Conservation (phyloP, 2,329 filamentous ascomycete species). For the Beauveria varroae region DNA sequence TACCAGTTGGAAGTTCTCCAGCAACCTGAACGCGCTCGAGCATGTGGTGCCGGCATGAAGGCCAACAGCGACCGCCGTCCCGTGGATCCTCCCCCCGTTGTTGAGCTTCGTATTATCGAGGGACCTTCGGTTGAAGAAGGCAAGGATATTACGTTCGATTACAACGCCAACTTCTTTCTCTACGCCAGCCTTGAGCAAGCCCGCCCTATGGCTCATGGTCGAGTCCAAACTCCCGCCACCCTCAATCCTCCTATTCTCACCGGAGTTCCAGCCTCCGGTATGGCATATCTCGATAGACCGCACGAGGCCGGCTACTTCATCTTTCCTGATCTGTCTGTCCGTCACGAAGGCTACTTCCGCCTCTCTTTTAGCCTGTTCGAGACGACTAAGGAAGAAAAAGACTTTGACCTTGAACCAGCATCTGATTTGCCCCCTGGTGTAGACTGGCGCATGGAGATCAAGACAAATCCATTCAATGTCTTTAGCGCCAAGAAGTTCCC, state of each 20-base stretch:
- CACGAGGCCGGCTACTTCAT: constrained; percentile 82
- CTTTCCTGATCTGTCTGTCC: constrained; percentile 92
- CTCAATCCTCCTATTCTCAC: constrained; percentile 78
- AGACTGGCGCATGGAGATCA: constrained; percentile 82
- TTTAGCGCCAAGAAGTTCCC: constrained; percentile 99
- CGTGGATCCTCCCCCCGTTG: constrained; percentile 89
- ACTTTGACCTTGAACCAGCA: constrained; percentile 55
- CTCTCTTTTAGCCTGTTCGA: constrained; percentile 90
- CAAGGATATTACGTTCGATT: constrained; percentile 75
- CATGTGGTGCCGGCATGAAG: constrained; percentile 91
- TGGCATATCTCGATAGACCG: constrained; percentile 91
- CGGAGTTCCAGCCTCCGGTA: constrained; percentile 88
- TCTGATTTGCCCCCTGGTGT: constrained; percentile 48
- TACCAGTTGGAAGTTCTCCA: constrained; percentile 85
- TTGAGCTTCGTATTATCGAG: constrained; percentile 81
- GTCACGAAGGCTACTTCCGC: constrained; percentile 90
- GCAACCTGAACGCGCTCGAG: constrained; percentile 87
- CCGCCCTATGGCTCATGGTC: constrained; percentile 73
- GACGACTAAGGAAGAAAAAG: constrained; percentile 77
- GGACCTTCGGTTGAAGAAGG: constrained; percentile 53
- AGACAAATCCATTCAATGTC: constrained; percentile 79
- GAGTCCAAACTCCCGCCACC: constrained; percentile 59
- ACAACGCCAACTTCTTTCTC: constrained; percentile 97
- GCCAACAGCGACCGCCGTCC: constrained; percentile 67
- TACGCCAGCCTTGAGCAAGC: constrained; percentile 87